Conservation (phyloP, 495 filamentous ascomycete species). For the Penicillium egyptiacum region DNA sequence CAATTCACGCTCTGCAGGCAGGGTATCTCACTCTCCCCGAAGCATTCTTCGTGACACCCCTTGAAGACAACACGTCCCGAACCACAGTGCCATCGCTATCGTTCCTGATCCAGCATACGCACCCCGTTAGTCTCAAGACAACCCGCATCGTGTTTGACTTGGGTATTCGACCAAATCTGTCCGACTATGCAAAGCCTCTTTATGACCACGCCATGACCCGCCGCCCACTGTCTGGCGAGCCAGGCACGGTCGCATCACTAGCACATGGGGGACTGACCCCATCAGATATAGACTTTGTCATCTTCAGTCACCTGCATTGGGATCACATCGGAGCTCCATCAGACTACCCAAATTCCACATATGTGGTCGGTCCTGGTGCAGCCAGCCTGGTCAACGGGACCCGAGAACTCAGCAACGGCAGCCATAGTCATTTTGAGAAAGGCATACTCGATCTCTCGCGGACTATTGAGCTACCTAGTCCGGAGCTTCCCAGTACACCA, state of each 20-base stretch:
- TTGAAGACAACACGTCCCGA: slow-evolving; percentile 14
- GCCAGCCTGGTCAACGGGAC: slow-evolving; percentile 28
- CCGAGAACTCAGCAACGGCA: slow-evolving; percentile 22
- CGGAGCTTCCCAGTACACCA: too few relatives aligned
- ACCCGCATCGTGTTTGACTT: slow-evolving; percentile 41
- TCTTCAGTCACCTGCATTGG: slow-evolving; percentile 46
- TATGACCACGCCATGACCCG: slow-evolving; percentile 34
- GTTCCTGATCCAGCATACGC: slow-evolving; percentile 41
- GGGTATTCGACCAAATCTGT: slow-evolving; percentile 33
- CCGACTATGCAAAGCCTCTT: slow-evolving; percentile 34
- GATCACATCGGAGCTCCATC: slow-evolving; percentile 44
- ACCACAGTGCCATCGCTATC: slow-evolving; percentile 30
- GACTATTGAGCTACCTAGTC: slow-evolving; percentile 35
- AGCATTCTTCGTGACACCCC: slow-evolving; percentile 38
- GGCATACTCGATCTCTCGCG: slow-evolving; percentile 34
- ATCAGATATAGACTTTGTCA: slow-evolving; percentile 40
- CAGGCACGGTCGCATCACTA: slow-evolving; percentile 25
- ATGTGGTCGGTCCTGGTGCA: slow-evolving; percentile 41
- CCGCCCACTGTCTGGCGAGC: slow-evolving; percentile 34
- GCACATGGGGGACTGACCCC: slow-evolving; percentile 28
- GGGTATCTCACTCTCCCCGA: slow-evolving; percentile 43
- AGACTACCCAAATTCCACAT: slow-evolving; percentile 35
- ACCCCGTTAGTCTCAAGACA: slow-evolving; percentile 15
- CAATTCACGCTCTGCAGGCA: background rate
- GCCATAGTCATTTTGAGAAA: slow-evolving; percentile 39